phyloP scores from a whole-genome alignment of 345 rosid species.

The Eucalyptus virginea region DNA sequence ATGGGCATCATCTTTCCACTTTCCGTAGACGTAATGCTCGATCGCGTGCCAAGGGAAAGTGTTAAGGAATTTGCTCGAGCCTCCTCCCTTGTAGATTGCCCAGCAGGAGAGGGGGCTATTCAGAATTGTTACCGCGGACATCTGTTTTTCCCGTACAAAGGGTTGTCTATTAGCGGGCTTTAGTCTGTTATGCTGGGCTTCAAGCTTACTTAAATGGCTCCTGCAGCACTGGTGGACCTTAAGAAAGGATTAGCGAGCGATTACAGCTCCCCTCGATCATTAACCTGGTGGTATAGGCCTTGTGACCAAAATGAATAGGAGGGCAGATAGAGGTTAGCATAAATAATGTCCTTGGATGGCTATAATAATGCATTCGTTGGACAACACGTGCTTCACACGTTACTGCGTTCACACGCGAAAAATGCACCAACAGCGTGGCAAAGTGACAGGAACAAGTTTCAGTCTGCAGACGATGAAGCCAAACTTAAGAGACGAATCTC shows the following conservation, averaged over 20 bases:
- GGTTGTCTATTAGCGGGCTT: background rate
- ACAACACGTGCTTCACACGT: background rate
- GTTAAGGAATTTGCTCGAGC: background rate
- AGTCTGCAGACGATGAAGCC: background rate
- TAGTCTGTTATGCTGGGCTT: background rate
- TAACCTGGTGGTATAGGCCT: background rate
- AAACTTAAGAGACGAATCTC: background rate
- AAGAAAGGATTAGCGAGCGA: background rate
- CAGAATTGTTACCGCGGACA: background rate
- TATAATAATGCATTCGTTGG: background rate
- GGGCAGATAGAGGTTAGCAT: background rate
- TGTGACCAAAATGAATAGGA: background rate
- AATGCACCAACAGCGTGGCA: background rate
- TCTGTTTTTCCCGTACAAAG: background rate
- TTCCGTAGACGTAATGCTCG: background rate
- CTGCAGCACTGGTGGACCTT: background rate
- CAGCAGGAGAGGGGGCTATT: background rate
- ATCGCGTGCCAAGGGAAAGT: background rate
- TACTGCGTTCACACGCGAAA: background rate
- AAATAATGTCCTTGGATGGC: background rate
- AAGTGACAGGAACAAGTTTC: background rate
- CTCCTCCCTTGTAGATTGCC: background rate
- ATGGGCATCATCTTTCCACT: background rate
- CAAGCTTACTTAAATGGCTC: background rate
- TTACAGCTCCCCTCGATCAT: background rate